A percentile compares a stretch with the other conserved stretches of the same genome.
phyloP scores from a whole-genome alignment of 1,284 basidiomycete genomes.

The Leccinum griseonigrum region DNA sequence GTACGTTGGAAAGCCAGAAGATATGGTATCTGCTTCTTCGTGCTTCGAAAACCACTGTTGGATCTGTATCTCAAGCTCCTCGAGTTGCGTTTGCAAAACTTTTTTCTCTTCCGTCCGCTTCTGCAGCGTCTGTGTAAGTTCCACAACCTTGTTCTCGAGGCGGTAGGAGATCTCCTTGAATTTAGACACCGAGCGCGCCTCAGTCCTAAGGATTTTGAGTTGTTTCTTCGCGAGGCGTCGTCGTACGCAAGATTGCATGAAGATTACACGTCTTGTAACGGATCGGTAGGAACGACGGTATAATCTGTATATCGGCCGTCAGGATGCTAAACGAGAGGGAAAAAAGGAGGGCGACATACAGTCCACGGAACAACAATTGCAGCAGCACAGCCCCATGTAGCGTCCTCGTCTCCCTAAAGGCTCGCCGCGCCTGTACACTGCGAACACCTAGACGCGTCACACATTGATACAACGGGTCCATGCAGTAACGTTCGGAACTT shows the following conservation, averaged over 20 bases:
- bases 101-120: conserved; percentile 44
- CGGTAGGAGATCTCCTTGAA: conserved; percentile 98
- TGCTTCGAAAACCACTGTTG: too few species aligned
- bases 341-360: conserved; percentile 58
- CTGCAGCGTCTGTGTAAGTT: conserved; percentile 96
- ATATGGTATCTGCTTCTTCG: conserved; percentile 38
- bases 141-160: conserved; percentile 99
- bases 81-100: too few species aligned
- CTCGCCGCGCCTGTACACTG: conserved; percentile 72
- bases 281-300: conserved; percentile 60
- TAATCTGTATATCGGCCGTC: conserved; percentile 44
- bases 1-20: conserved; percentile 99
- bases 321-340: conserved; percentile 6
- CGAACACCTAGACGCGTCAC: conserved; percentile 60
- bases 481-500: conserved; percentile 37
- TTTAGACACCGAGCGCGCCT: conserved; percentile 95
- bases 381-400: conserved; percentile 69
- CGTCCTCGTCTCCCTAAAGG: conserved; percentile 62
- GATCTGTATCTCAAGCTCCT: too few species aligned
- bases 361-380: conserved; percentile 86
- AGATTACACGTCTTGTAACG: conserved; percentile 69
- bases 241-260: conserved; percentile 90
- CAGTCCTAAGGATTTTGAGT: conserved; percentile 79
- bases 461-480: conserved; percentile 10
- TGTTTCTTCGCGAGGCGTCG: conserved; percentile 87